Conservation (phyloP, 345 rosid genomes). For the Citrus sp. region DNA sequence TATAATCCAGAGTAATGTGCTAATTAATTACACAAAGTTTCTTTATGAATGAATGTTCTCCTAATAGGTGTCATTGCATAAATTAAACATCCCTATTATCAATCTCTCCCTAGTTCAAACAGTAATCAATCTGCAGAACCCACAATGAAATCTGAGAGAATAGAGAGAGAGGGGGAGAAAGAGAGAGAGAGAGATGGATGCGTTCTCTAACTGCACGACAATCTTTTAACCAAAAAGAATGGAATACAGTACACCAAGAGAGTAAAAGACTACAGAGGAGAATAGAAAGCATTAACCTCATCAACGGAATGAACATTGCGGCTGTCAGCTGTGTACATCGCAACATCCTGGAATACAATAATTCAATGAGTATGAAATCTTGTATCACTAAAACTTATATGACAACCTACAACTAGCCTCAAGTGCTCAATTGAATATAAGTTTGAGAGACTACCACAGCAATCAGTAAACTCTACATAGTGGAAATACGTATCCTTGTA, state of each 20-base stretch:
- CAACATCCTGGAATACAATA: slow-evolving; percentile 54
- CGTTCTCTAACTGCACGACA: too few species aligned
- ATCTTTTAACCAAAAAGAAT: too few species aligned
- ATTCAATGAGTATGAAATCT: neutral
- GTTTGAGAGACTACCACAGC: neutral
- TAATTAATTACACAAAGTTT: neutral
- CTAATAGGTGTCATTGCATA: neutral
- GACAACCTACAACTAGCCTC: neutral
- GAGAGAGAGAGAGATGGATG: neutral
- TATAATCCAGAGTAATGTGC: neutral
- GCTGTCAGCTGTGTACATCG: slow-evolving; percentile 89
- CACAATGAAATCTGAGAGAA: neutral
- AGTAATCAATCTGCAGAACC: neutral
- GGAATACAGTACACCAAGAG: neutral
- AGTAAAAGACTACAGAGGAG: neutral
- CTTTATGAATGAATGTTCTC: neutral
- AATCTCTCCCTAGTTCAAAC: neutral
- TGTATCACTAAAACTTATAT: neutral
- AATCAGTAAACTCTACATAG: neutral
- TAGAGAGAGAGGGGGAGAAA: neutral
- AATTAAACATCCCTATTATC: neutral
- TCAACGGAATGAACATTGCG: slow-evolving; percentile 81
- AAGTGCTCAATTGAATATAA: neutral
- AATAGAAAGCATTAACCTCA: slow-evolving; percentile 47
- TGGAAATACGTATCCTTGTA: neutral